phyloP scores from a whole-genome alignment of 305 asterid genomes.

The Stenogyne calaminthoides region DNA sequence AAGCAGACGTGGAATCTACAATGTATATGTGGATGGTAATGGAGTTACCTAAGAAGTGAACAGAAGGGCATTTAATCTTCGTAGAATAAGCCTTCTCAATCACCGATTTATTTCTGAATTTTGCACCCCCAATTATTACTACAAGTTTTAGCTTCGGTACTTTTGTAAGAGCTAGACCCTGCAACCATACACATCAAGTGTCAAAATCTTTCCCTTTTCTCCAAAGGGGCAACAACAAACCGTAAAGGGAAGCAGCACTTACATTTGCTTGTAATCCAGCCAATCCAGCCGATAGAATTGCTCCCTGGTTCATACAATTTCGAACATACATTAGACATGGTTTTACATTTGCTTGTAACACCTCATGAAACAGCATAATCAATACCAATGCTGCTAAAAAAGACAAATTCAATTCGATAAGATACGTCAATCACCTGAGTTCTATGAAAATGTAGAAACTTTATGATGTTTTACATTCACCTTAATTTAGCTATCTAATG shows the following conservation, averaged over 20 bases:
- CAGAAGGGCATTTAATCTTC: constrained; percentile 60
- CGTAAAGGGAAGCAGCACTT: constrained; percentile 13
- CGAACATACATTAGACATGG: not conserved
- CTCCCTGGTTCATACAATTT: constrained; percentile 62
- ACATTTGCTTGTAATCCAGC: constrained; percentile 87
- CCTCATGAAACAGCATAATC: not conserved
- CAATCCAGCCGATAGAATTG: constrained; percentile 79
- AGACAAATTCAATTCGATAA: not conserved
- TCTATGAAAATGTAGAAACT: not conserved
- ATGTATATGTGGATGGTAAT: not conserved
- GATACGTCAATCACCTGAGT: not conserved
- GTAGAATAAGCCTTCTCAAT: constrained; percentile 76
- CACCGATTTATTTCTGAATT: constrained; percentile 47
- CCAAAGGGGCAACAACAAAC: not conserved
- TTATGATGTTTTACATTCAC: not conserved
- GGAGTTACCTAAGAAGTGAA: constrained; percentile 83
- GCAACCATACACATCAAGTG: constrained; percentile 11
- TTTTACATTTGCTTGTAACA: too few relatives aligned
- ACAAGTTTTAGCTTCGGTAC: constrained; percentile 68
- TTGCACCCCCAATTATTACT: constrained; percentile 87
- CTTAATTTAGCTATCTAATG: not conserved
- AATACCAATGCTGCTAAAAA: not conserved
- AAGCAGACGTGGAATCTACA: not conserved
- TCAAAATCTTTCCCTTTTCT: not conserved
- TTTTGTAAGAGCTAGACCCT: constrained; percentile 79